These are phyloP conservation scores for Davidsoniella australis DNA, from an alignment of 2,329 filamentous ascomycete genomes.

Conservation along the genomic window DNA sequence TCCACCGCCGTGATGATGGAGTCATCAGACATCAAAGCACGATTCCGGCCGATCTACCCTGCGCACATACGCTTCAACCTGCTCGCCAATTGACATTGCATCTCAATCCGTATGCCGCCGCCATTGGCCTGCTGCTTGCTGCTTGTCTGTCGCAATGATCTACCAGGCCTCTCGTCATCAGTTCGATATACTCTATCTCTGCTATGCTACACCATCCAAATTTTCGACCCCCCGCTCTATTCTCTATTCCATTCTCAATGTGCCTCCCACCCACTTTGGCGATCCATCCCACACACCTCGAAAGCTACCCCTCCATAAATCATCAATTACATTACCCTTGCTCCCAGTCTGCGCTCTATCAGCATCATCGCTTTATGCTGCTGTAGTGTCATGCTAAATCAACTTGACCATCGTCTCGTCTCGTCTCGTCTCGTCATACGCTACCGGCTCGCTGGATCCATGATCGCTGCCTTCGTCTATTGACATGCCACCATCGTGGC, in stretches of 20 bases:
- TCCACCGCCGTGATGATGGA: slow-evolving; percentile 7
- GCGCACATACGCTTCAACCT: neutral
- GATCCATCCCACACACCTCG: slow-evolving; percentile 9
- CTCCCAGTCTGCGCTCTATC: slow-evolving; percentile 3
- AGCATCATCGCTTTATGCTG: neutral
- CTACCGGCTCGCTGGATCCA: too few species aligned
- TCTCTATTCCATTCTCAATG: slow-evolving; percentile 11
- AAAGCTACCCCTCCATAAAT: slow-evolving; percentile 10
- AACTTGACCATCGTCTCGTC: too few species aligned
- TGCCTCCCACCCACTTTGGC: slow-evolving; percentile 10
- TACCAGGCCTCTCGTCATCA: neutral
- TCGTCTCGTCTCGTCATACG: too few species aligned
- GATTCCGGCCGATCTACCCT: neutral
- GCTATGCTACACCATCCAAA: slow-evolving; percentile 3
- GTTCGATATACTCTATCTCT: neutral
- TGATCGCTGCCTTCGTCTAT: too few species aligned
- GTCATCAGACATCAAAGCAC: slow-evolving; percentile 1
- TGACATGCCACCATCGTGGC: too few species aligned
- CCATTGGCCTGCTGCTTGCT: neutral
- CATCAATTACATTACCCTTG: slow-evolving; percentile 9
- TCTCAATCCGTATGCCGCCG: neutral
- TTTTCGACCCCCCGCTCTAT: slow-evolving; percentile 12
- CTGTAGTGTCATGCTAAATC: too few species aligned
- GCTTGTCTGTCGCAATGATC: neutral
- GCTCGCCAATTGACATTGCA: neutral